Evolutionary conservation across 306 rosid species (phyloP).

Genomic region (Biancaea sappan): DNA sequence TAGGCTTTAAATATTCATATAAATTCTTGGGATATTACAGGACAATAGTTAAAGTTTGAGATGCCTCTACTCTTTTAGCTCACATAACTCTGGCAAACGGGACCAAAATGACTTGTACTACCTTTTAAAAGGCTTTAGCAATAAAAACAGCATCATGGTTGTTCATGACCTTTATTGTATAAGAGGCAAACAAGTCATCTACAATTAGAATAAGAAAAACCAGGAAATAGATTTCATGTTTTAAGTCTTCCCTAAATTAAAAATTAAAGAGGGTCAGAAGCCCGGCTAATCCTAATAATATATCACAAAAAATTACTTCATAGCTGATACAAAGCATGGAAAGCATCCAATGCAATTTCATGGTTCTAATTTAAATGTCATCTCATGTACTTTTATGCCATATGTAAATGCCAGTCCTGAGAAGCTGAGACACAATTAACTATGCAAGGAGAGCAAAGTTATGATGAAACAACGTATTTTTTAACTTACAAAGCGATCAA

Average conservation of each 20-base stretch:
- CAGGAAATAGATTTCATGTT: not conserved
- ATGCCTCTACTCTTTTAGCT: not conserved
- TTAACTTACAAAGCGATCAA: slow-evolving; percentile 81
- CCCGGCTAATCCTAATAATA: not conserved
- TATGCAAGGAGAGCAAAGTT: slow-evolving; percentile 1
- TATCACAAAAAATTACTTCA: not conserved
- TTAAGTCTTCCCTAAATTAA: not conserved
- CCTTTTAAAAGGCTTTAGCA: not conserved
- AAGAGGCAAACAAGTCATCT: not conserved
- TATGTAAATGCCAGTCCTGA: not conserved
- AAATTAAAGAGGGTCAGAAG: slow-evolving; percentile 11
- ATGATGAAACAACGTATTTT: not conserved
- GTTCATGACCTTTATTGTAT: not conserved
- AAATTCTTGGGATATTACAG: too few species aligned
- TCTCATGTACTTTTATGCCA: not conserved
- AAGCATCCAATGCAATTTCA: slow-evolving; percentile 24
- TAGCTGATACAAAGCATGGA: not conserved
- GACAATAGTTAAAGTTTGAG: not conserved
- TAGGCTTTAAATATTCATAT: too few species aligned
- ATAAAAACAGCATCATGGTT: not conserved
- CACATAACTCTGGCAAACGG: not conserved
- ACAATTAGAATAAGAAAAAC: not conserved
- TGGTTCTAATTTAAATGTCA: slow-evolving; percentile 11
- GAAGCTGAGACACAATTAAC: not conserved
- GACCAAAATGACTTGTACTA: too few species aligned